Evolutionary conservation across 148 eudicot species (phyloP).

Genomic region (Polygonum aviculare): DNA sequence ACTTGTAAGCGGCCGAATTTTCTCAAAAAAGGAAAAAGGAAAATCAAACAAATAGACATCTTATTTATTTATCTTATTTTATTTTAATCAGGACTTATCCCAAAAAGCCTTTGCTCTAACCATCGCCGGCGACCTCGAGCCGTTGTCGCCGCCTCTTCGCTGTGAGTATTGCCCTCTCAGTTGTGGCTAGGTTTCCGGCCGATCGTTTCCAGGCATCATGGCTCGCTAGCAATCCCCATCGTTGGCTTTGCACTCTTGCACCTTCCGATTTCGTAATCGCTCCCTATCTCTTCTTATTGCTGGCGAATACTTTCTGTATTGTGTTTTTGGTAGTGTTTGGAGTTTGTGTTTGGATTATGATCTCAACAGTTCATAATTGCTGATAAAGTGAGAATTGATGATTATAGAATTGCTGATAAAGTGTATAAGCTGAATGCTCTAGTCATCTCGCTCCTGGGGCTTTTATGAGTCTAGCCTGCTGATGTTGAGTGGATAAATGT

Average conservation of each 20-base stretch:
- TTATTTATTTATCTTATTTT: neutral
- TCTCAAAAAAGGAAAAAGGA: too few relatives aligned
- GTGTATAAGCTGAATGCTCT: neutral
- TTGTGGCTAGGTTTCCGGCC: neutral
- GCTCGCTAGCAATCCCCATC: neutral
- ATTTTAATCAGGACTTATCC: neutral
- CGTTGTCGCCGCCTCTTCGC: too few relatives aligned
- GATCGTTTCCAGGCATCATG: neutral
- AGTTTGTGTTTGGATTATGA: too few relatives aligned
- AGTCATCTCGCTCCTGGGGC: neutral
- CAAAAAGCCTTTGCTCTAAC: neutral
- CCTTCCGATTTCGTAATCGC: neutral
- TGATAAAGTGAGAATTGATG: neutral
- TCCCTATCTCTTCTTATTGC: neutral
- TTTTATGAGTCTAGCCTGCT: neutral
- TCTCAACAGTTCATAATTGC: too few relatives aligned
- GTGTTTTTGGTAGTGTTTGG: too few relatives aligned
- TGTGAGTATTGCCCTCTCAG: too few relatives aligned
- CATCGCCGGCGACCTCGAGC: neutral
- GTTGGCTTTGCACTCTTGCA: neutral
- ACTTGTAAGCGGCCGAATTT: too few relatives aligned
- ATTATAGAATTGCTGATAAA: neutral
- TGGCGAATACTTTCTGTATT: too few relatives aligned
- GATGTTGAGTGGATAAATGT: neutral
- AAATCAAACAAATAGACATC: too few relatives aligned